A percentile compares a stretch with the other conserved stretches of the same genome.
phyloP scores from a whole-genome alignment of 192 early-diverging fungal genomes.

The Radiomyces spectabilis region DNA sequence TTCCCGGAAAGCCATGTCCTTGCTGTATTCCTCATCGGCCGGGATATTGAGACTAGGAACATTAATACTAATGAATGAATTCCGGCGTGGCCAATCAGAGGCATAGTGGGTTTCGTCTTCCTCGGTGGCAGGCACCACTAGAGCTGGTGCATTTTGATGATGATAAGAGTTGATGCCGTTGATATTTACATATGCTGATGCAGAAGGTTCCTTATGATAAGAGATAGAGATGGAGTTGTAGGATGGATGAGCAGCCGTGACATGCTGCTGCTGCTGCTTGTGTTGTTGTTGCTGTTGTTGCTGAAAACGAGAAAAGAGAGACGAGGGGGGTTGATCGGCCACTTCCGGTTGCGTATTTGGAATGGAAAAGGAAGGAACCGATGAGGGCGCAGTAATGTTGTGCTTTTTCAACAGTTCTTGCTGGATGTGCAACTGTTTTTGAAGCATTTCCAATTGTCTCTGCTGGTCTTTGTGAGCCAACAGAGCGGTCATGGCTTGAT shows the following conservation, averaged over 20 bases:
- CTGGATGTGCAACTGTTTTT: conserved; percentile 6
- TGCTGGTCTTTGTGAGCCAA: conserved; percentile 4
- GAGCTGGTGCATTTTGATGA: neutral
- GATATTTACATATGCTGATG: neutral
- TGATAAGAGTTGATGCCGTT: conserved; percentile 4
- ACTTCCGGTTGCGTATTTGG: neutral
- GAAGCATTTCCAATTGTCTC: neutral
- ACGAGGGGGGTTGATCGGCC: neutral
- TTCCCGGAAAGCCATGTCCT: neutral
- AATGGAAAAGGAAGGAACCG: neutral
- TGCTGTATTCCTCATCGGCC: conserved; percentile 2
- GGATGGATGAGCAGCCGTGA: neutral
- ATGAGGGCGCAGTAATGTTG: neutral
- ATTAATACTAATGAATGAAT: neutral
- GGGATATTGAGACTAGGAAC: conserved; percentile 8
- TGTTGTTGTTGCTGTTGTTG: conserved; percentile 1
- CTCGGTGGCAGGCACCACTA: conserved; percentile 11
- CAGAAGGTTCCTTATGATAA: neutral
- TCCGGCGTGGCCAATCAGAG: neutral
- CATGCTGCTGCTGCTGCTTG: neutral
- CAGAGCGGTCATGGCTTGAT: neutral
- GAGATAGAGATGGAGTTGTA: conserved; percentile 8
- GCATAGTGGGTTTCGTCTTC: neutral
- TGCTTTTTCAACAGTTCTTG: neutral
- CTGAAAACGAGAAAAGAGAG: neutral